phyloP scores from a whole-genome alignment of 1,284 basidiomycete species.

The Calocybe gambosa region DNA sequence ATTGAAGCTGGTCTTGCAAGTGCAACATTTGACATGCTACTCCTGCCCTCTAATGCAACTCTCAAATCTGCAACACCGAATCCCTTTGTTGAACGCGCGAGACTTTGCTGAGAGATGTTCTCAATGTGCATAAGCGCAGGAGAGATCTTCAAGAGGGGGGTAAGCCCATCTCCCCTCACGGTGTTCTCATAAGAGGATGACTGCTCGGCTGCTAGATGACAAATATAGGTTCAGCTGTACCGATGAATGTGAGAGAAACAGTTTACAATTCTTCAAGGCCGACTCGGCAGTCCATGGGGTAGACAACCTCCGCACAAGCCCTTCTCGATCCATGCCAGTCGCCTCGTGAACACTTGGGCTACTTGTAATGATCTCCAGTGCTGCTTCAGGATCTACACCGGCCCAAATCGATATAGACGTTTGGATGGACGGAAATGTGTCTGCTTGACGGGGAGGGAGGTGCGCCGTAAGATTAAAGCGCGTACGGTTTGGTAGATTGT shows the following conservation, averaged over 20 bases:
- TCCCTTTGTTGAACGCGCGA: slow-evolving; percentile 66
- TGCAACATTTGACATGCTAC: slow-evolving; percentile 71
- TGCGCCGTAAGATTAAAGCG: slow-evolving; percentile 28
- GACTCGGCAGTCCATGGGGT: slow-evolving; percentile 66
- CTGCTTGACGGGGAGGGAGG: slow-evolving; percentile 28
- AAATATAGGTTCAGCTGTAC: neutral
- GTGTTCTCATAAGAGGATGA: slow-evolving; percentile 50
- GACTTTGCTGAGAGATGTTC: slow-evolving; percentile 77
- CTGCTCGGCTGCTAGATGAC: slow-evolving; percentile 49
- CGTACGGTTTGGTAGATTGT: slow-evolving; percentile 26
- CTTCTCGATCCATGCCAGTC: slow-evolving; percentile 55
- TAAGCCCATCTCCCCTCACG: slow-evolving; percentile 56
- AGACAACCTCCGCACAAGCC: slow-evolving; percentile 48
- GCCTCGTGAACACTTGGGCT: slow-evolving; percentile 52
- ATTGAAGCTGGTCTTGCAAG: slow-evolving; percentile 59
- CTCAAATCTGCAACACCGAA: slow-evolving; percentile 83
- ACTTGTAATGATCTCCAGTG: slow-evolving; percentile 47
- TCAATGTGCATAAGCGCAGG: slow-evolving; percentile 85
- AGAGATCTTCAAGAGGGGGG: slow-evolving; percentile 71
- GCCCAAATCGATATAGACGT: slow-evolving; percentile 19
- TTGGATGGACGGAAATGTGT: slow-evolving; percentile 27
- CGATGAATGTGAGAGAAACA: neutral
- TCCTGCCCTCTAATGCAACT: slow-evolving; percentile 79
- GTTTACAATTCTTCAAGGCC: slow-evolving; percentile 74
- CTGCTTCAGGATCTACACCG: slow-evolving; percentile 49